phyloP scores from a whole-genome alignment of 2,329 filamentous ascomycete genomes.

The Stagonosporopsis vannaccii region DNA sequence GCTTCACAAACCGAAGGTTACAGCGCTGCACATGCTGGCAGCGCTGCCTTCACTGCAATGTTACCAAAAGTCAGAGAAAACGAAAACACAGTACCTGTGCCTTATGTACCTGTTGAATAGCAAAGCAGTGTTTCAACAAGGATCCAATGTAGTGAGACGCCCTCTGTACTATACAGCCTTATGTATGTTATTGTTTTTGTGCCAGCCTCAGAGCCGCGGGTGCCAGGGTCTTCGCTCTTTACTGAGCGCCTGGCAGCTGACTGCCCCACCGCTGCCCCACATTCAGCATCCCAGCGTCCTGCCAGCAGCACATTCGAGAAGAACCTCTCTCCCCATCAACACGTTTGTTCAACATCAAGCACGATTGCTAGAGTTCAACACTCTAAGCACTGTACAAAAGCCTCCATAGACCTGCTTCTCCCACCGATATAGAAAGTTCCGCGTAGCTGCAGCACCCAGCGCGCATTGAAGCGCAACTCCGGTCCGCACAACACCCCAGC shows the following conservation, averaged over 20 bases:
- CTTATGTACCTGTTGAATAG: neutral
- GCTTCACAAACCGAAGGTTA: neutral
- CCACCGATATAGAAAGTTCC: neutral
- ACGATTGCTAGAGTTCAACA: slow-evolving; percentile 45
- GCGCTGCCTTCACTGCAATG: neutral
- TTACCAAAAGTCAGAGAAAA: neutral
- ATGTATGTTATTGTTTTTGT: neutral
- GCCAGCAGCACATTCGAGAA: slow-evolving; percentile 11
- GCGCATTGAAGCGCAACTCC: slow-evolving; percentile 15
- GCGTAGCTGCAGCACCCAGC: slow-evolving; percentile 6
- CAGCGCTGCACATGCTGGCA: slow-evolving; percentile 3
- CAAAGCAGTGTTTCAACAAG: neutral
- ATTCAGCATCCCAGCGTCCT: slow-evolving; percentile 7
- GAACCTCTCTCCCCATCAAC: slow-evolving; percentile 12
- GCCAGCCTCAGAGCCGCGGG: neutral
- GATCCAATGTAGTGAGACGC: neutral
- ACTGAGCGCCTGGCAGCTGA: neutral
- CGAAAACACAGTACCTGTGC: neutral
- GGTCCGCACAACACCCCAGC: slow-evolving; percentile 29
- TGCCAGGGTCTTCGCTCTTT: neutral
- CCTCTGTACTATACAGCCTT: neutral
- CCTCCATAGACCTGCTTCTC: no score
- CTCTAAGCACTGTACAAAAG: slow-evolving; percentile 31
- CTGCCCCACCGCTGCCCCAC: slow-evolving; percentile 11
- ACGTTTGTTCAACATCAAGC: slow-evolving; percentile 35